Conservation (phyloP, 169 alveolate species). For the Blepharisma undulans region DNA sequence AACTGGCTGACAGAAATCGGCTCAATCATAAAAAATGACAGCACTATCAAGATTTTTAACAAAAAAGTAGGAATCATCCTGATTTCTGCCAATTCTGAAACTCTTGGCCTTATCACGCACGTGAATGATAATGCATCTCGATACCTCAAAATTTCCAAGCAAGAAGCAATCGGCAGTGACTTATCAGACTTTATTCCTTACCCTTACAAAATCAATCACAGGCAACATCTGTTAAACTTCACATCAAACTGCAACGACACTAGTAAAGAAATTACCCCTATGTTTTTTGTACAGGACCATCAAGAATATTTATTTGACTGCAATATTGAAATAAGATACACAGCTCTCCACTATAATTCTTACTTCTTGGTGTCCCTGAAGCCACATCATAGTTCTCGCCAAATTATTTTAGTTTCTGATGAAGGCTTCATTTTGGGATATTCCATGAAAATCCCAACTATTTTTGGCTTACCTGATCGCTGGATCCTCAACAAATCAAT, state of each 20-base stretch:
- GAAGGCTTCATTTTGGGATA: neutral
- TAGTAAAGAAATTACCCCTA: neutral
- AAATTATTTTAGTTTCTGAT: neutral
- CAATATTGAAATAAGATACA: neutral
- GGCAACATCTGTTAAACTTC: neutral
- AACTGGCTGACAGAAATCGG: neutral
- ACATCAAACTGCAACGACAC: neutral
- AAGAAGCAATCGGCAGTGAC: neutral
- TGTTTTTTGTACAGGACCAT: neutral
- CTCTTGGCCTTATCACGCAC: neutral
- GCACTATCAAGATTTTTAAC: neutral
- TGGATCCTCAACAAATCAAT: neutral
- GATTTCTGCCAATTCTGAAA: neutral
- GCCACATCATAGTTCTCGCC: neutral
- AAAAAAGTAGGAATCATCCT: neutral
- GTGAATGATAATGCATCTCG: neutral
- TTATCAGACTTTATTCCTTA: neutral
- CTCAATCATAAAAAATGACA: neutral
- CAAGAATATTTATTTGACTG: neutral
- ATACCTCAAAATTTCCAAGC: neutral
- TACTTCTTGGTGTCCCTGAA: neutral
- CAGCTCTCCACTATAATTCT: neutral
- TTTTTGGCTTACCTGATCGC: neutral
- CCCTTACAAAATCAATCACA: neutral
- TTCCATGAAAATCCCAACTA: neutral